phyloP scores from a whole-genome alignment of 164 flowering plant species.

The Litsea cubeba region DNA sequence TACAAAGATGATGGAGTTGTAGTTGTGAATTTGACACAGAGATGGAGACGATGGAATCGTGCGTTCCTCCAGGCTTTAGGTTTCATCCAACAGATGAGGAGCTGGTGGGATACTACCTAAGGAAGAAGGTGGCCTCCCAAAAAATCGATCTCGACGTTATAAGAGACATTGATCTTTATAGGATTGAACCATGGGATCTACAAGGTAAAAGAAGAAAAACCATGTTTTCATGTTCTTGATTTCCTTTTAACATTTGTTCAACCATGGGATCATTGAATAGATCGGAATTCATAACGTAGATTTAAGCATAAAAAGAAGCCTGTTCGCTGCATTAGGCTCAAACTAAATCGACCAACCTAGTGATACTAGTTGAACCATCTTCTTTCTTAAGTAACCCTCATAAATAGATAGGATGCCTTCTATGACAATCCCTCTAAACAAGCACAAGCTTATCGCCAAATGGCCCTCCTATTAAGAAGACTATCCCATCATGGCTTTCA shows the following conservation, averaged over 20 bases:
- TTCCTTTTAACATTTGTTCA: background rate
- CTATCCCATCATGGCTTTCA: no score
- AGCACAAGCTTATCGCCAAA: no score
- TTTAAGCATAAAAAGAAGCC: background rate
- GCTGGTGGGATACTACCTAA: constrained; percentile 82
- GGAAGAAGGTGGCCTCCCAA: constrained; percentile 70
- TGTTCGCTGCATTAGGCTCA: no score
- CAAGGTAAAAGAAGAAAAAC: constrained; percentile 43
- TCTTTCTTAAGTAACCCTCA: no score
- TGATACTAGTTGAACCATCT: no score
- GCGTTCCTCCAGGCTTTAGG: constrained; percentile 89
- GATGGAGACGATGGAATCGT: constrained; percentile 51
- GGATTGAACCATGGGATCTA: constrained; percentile 95
- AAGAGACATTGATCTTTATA: constrained; percentile 77
- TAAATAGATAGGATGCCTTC: no score
- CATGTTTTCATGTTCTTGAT: background rate
- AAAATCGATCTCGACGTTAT: constrained; percentile 90
- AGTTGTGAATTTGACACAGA: constrained; percentile 49
- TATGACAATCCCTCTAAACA: no score
- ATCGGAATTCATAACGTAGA: background rate
- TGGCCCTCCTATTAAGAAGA: no score
- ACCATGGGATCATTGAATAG: no score
- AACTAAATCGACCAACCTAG: no score
- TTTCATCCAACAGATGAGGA: constrained; percentile 93
- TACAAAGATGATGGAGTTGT: constrained; percentile 32